Evolutionary conservation across 2,329 filamentous ascomycete species (phyloP), one percentile per base, ranked within the genome.

Genomic region (Ophiosphaerella herpotricha): DNA sequence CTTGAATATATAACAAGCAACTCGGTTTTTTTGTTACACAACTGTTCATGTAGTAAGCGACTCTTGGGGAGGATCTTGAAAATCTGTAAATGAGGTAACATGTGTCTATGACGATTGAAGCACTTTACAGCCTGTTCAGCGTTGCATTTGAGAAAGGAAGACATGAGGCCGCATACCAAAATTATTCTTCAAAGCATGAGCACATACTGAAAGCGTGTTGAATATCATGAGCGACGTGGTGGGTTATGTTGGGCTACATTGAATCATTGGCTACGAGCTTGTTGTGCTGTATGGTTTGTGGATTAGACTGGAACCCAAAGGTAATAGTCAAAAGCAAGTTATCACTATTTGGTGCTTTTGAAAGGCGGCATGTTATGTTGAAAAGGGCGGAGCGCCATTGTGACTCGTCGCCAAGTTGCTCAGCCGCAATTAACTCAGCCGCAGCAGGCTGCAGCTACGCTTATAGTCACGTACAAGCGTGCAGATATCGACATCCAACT

Each of bases 71-170:
- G 13, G 36, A 38, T 14, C 34, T 24, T 23, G 26, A 39, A 21
- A 24, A 46, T 14, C 18, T 35, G 38, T 54, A 44, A 40, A 56
- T 58, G 54, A 29, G 43, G 48, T 56, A 56, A 56, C 54, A 46
- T 59, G 45, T 59, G 48, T 45, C 50, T 36, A 31, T 18, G 26
- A 23, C 34, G 23, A 7, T n/a, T 26, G 38, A 14, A 42, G 39
- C 44, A 7, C 18, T 46, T 26, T 24, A 29, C 26, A 29, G 26
- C 26, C 26, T 29, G 26, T 29, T 29, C 26, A 29, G 31, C 23
- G 33, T 42, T 33, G 42, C 41, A 44, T 49, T 45, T 50, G 46
- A 16, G 29, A 32, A 35, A 23, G 26, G 43, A 42, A 42, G 37
- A 24, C 33, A 26, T 43, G 38, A 50, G 39, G 23, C 24, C 24